phyloP scores from a whole-genome alignment of 2,329 filamentous ascomycete species.

The Phialophora verrucosa region DNA sequence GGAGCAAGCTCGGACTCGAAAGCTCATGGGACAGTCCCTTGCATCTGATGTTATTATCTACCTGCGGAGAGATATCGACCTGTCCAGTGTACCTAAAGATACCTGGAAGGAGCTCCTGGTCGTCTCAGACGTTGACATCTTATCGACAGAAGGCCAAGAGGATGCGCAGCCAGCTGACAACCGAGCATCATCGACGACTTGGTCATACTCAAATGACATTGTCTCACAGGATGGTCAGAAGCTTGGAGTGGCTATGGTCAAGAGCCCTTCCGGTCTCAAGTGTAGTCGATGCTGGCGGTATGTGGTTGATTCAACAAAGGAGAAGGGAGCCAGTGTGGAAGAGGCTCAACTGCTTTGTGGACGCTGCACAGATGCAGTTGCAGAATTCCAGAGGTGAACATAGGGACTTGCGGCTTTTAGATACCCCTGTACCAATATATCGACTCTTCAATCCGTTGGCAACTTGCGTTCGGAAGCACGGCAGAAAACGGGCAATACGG shows the following conservation, averaged over 20 bases:
- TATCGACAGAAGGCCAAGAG: background rate
- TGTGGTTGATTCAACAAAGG: constrained; percentile 46
- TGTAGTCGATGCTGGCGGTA: constrained; percentile 92
- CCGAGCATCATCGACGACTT: constrained; percentile 5
- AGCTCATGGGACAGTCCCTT: constrained; percentile 78
- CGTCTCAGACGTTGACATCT: constrained; percentile 28
- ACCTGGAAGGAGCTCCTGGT: constrained; percentile 36
- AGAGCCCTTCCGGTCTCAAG: constrained; percentile 56
- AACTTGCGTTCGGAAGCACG: background rate
- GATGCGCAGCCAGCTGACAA: background rate
- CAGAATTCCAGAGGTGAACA: constrained; percentile 22
- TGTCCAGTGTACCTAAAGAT: constrained; percentile 28
- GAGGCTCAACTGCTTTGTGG: constrained; percentile 27
- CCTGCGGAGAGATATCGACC: constrained; percentile 15
- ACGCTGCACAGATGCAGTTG: constrained; percentile 33
- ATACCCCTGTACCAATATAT: constrained; percentile 31
- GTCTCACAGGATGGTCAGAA: constrained; percentile 16
- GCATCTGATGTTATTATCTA: constrained; percentile 68
- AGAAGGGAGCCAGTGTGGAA: background rate
- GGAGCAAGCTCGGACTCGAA: constrained; percentile 73
- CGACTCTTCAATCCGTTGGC: constrained; percentile 1
- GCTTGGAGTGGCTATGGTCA: constrained; percentile 23
- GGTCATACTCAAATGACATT: constrained; percentile 28
- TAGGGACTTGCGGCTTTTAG: background rate
- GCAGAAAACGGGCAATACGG: background rate